Conservation (phyloP, 768 basidiomycete species). For the Psilocybe tampanensis region DNA sequence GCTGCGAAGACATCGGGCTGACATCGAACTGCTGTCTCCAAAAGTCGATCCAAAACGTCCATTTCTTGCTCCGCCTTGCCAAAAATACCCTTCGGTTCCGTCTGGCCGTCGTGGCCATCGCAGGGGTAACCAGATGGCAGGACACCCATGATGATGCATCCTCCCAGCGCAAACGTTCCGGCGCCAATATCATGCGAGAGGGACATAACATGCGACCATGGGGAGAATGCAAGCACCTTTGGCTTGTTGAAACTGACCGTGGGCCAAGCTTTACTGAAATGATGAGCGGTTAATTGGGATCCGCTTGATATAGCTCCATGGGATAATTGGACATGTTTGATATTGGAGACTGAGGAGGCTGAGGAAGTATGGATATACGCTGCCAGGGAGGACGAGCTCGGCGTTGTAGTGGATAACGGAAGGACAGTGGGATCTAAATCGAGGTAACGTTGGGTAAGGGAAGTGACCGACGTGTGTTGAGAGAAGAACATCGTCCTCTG, state of each 20-base stretch:
- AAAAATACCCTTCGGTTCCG: background rate
- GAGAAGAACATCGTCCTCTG: slow-evolving; percentile 2
- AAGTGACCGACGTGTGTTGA: slow-evolving; percentile 19
- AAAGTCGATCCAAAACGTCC: slow-evolving; percentile 14
- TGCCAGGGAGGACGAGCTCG: slow-evolving; percentile 14
- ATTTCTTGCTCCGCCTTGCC: slow-evolving; percentile 3
- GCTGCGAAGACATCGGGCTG: slow-evolving; percentile 19
- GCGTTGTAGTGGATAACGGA: slow-evolving; percentile 1
- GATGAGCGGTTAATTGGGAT: slow-evolving; percentile 10
- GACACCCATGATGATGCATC: slow-evolving; percentile 29
- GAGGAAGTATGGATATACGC: slow-evolving; percentile 34
- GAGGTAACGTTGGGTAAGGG: slow-evolving; percentile 22
- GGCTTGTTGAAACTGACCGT: slow-evolving; percentile 7
- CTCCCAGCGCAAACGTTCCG: slow-evolving; percentile 21
- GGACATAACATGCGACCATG: slow-evolving; percentile 29
- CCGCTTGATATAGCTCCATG: slow-evolving; percentile 20
- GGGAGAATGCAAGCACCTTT: slow-evolving; percentile 25
- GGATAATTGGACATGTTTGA: slow-evolving; percentile 31
- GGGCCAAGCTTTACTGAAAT: slow-evolving; percentile 9
- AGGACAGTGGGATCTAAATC: slow-evolving; percentile 16
- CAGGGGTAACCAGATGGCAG: slow-evolving; percentile 22
- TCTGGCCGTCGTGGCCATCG: background rate
- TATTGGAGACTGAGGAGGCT: slow-evolving; percentile 26
- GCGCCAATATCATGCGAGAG: slow-evolving; percentile 21
- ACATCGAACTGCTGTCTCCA: slow-evolving; percentile 15